Conservation (phyloP, 352 stramenopile genomes). For the Globisporangium solare region DNA sequence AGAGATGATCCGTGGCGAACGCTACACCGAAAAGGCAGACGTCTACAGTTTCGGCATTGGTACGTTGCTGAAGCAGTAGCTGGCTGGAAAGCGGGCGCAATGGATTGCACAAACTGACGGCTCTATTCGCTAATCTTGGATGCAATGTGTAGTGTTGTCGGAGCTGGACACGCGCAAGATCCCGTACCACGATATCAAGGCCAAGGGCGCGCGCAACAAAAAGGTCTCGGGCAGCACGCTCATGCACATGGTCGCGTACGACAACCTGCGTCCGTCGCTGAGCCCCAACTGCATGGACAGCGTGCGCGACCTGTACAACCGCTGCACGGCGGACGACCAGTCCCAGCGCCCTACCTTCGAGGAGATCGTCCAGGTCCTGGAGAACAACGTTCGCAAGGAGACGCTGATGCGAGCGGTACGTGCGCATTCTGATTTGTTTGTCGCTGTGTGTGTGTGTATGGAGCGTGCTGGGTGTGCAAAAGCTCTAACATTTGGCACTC, state of each 20-base stretch:
- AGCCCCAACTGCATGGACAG: conserved; percentile 82
- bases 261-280: conserved; percentile 79
- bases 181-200: conserved; percentile 87
- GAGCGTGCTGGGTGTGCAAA: not conserved
- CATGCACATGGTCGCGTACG: conserved; percentile 89
- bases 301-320: conserved; percentile 73
- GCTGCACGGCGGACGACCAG: conserved; percentile 78
- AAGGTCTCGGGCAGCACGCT: conserved; percentile 81
- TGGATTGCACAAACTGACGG: conserved; percentile 3
- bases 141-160: conserved; percentile 48
- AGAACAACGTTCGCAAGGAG: conserved; percentile 84
- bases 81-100: not conserved
- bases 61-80: conserved; percentile 19
- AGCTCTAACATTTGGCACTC: conserved; percentile 5
- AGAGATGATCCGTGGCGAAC: conserved; percentile 87
- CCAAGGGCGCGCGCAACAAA: conserved; percentile 76
- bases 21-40: conserved; percentile 86
- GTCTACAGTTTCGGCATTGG: conserved; percentile 88
- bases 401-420: conserved; percentile 75
- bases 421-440: no score
- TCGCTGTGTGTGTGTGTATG: not conserved
- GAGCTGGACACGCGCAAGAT: conserved; percentile 86
- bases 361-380: conserved; percentile 81
- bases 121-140: not conserved
- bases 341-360: conserved; percentile 74